Base-by-base conservation (phyloP, 2,329 filamentous ascomycete species). In the Verticillium longisporum region DNA sequence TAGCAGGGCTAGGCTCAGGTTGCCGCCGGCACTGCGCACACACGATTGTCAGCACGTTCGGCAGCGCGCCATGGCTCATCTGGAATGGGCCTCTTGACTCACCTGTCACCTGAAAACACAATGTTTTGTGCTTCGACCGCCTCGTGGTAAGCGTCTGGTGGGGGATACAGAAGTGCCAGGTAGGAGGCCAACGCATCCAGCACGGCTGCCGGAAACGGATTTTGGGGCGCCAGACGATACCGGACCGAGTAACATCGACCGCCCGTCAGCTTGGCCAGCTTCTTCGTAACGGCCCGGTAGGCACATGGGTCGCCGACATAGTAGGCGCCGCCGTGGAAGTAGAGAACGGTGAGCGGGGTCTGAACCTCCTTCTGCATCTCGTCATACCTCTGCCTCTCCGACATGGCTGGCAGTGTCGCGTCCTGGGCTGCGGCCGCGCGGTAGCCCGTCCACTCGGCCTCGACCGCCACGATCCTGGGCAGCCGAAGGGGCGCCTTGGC, bases 371-470 rank as follows among this genome's bases (percentile, higher is more conserved):
- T 80, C 83, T 90, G 88, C 75, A 94, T 75, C 60, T 81, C 80
- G 56, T 74, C 75, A 68, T 89, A 94, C 69, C 87, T 88, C 60
- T 87, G 81, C 60, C 77, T 74, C 69, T 92, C 88, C 2, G 83
- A 79, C 34, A 89, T 77, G 1, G 74, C 68, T 1, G 86, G 86
- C 63, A 85, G 76, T 4, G 73, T 70, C 18, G 83, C 78, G 2
- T 82, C 75, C 21, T 75, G 69, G 2, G 75, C 74, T 4, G 81
- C 89, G 38, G 71, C 77, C 1, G 81, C 77, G 31, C 90, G 80
- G 72, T 88, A 88, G 0, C 89, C 88, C 3, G 88, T 90, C 90
- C 90, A 93, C 71, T 94, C 90, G 31, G 85, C 88, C 70, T 91
- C 84, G 5, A 91, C 80, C 18, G 83, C 75, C 2, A 75, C 71